Evolutionary conservation across 192 early-diverging fungal species (phyloP).

Genomic region (Pilaira anomala): DNA sequence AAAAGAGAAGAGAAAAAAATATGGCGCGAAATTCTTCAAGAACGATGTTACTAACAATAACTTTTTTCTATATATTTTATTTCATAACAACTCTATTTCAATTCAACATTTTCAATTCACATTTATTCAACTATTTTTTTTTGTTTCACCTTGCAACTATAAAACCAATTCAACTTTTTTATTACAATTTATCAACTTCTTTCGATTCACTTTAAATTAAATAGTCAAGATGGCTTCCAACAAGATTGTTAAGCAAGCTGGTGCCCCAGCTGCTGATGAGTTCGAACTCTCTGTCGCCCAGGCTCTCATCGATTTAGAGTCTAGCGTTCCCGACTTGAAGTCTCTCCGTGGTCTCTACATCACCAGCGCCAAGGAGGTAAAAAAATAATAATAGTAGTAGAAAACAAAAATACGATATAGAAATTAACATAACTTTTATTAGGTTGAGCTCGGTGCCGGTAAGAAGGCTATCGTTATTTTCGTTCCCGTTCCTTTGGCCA

Average conservation of each 20-base stretch:
- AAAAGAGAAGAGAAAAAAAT: too few species aligned
- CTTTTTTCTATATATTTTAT: background rate
- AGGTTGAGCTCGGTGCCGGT: constrained; percentile 90
- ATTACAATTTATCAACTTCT: background rate
- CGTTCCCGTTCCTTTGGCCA: constrained; percentile 92
- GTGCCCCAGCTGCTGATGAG: constrained; percentile 56
- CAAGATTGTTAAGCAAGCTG: constrained; percentile 42
- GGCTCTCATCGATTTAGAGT: constrained; percentile 92
- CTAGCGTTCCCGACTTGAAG: constrained; percentile 95
- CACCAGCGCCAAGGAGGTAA: constrained; percentile 90
- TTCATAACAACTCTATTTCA: background rate
- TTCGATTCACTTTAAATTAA: background rate
- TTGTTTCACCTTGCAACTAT: background rate
- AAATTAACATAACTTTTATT: background rate
- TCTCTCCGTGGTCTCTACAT: constrained; percentile 75
- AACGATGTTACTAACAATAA: background rate
- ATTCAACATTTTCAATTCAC: background rate
- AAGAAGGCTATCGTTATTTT: constrained; percentile 97
- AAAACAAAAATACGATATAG: background rate
- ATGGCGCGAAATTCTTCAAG: too few species aligned
- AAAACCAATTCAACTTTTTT: too few species aligned
- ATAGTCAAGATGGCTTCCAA: constrained; percentile 25
- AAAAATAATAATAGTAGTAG: background rate
- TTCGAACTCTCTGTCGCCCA: constrained; percentile 95
- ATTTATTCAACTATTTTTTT: background rate